These are phyloP conservation scores for Camptophora hylomeconis DNA, from an alignment of 2,329 filamentous ascomycete species.

Conservation along the genomic window DNA sequence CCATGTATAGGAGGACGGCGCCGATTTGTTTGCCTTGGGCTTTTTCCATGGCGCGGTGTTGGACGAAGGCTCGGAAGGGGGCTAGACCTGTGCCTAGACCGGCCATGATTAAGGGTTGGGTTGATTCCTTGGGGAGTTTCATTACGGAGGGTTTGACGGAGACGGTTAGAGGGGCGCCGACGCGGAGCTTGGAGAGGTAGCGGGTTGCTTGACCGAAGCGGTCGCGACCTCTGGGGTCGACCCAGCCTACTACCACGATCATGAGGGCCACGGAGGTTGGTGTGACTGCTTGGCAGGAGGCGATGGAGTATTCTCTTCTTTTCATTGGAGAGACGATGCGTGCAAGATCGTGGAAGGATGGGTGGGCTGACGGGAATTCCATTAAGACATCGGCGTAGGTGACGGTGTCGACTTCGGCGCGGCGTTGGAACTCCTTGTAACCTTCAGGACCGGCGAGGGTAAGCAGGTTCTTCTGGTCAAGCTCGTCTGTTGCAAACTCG, in stretches of 20 bases:
- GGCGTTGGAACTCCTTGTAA: slow-evolving; percentile 80
- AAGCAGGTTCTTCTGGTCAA: slow-evolving; percentile 68
- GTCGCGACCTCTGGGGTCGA: slow-evolving; percentile 72
- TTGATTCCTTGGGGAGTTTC: slow-evolving; percentile 84
- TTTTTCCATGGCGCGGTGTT: slow-evolving; percentile 96
- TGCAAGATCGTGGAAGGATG: slow-evolving; percentile 74
- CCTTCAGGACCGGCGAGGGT: slow-evolving; percentile 67
- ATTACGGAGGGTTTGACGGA: slow-evolving; percentile 97
- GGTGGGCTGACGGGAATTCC: slow-evolving; percentile 81
- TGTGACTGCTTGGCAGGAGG: slow-evolving; percentile 88
- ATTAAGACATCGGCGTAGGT: slow-evolving; percentile 84
- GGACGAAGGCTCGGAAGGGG: slow-evolving; percentile 97
- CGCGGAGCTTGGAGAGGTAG: slow-evolving; percentile 64
- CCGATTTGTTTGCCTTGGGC: slow-evolving; percentile 94
- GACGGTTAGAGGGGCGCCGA: slow-evolving; percentile 71
- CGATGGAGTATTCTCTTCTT: slow-evolving; percentile 97
- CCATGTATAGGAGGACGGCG: slow-evolving; percentile 87
- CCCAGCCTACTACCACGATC: slow-evolving; percentile 96
- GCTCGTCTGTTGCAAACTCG: slow-evolving; percentile 70
- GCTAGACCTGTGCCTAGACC: slow-evolving; percentile 95
- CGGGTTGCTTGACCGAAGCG: slow-evolving; percentile 88
- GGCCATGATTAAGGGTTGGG: slow-evolving; percentile 94
- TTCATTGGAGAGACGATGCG: slow-evolving; percentile 85
- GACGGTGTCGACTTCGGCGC: slow-evolving; percentile 77
- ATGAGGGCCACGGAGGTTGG: slow-evolving; percentile 83